phyloP scores from a whole-genome alignment of 2,329 filamentous ascomycete species.

The Onygenales sp. region DNA sequence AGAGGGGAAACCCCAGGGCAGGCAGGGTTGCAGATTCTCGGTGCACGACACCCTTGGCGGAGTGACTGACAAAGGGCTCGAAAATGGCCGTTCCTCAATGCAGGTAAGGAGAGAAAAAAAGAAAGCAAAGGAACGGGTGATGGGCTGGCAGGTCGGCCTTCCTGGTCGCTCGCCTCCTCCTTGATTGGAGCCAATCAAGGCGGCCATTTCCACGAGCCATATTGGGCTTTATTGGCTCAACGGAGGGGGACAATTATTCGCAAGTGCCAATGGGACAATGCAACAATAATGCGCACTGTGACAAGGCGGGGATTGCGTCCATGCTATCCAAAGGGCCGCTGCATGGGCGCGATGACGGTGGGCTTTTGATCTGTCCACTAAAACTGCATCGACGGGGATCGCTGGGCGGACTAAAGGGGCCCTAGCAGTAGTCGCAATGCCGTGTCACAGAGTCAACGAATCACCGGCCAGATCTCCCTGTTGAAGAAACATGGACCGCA shows the following conservation, averaged over 20 bases:
- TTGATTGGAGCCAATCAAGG: not conserved
- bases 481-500: not conserved
- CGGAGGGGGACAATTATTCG: not conserved
- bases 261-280: not conserved
- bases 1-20: not conserved
- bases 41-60: not conserved
- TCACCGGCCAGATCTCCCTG: not conserved
- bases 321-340: not conserved
- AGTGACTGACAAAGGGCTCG: not conserved
- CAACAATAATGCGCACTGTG: not conserved
- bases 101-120: not conserved
- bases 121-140: not conserved
- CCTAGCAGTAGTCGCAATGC: not conserved
- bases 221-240: not conserved
- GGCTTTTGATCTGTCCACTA: not conserved
- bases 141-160: not conserved
- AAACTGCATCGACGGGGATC: constrained; percentile 1
- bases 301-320: not conserved
- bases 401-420: not conserved
- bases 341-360: not conserved
- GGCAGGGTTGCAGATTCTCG: not conserved
- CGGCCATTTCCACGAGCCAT: not conserved
- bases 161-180: not conserved
- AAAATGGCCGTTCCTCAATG: not conserved
- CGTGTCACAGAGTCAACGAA: not conserved